A percentile compares a stretch with the other conserved stretches of the same genome.
Conservation (phyloP, 768 basidiomycete species). For the Basidioascus undulatus region DNA sequence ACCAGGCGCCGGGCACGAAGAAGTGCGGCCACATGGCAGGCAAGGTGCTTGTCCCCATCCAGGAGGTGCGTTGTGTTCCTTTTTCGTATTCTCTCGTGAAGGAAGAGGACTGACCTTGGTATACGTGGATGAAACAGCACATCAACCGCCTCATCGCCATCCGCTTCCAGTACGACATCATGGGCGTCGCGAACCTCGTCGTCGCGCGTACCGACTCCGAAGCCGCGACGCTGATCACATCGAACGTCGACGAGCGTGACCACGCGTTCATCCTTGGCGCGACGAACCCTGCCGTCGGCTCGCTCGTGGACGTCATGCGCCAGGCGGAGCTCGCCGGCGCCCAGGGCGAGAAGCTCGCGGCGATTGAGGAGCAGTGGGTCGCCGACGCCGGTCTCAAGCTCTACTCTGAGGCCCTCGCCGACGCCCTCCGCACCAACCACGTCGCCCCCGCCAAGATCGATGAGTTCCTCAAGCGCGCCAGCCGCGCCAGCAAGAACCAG, state of each 20-base stretch:
- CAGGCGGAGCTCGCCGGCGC: conserved; percentile 62
- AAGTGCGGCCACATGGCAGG: conserved; percentile 46
- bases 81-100: too few species aligned
- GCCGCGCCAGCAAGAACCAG: conserved; percentile 29
- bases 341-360: conserved; percentile 54
- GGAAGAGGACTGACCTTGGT: too few species aligned
- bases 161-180: conserved; percentile 89
- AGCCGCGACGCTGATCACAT: conserved; percentile 85
- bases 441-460: conserved; percentile 25
- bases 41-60: conserved; percentile 88
- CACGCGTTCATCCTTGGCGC: conserved; percentile 87
- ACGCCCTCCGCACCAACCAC: conserved; percentile 30
- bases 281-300: conserved; percentile 44
- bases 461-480: conserved; percentile 36
- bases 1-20: conserved; percentile 92
- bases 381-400: conserved; percentile 49
- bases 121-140: too few species aligned
- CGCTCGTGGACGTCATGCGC: conserved; percentile 57
- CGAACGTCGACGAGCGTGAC: conserved; percentile 93
- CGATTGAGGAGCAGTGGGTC: conserved; percentile 73
- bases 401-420: conserved; percentile 45
- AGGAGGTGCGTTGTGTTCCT: too few species aligned
- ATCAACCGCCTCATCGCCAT: conserved; percentile 95
- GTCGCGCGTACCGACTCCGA: conserved; percentile 92
- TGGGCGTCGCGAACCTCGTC: conserved; percentile 87